A percentile compares a stretch with the other conserved stretches of the same genome.
Conservation (phyloP, 139 green algal genomes). For the Protoeuglena noctilucae region DNA sequence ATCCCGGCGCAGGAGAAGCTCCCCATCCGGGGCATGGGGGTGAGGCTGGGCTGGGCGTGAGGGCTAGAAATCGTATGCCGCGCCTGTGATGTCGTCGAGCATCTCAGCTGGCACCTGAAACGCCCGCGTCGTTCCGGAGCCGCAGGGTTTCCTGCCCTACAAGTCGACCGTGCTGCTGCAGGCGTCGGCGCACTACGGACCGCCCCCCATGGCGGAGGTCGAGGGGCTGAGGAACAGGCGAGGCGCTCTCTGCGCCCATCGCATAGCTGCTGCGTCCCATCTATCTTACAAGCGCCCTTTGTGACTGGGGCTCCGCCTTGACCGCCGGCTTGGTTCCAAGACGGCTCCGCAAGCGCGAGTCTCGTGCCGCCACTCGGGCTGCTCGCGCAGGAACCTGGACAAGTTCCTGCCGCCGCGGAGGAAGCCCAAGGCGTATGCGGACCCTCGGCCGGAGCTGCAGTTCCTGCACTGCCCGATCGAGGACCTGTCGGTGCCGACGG, state of each 20-base stretch:
- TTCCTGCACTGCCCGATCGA: slow-evolving; percentile 48
- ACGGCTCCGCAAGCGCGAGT: too few species aligned
- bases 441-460: slow-evolving; percentile 15
- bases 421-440: slow-evolving; percentile 7
- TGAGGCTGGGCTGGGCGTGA: too few species aligned
- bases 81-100: too few species aligned
- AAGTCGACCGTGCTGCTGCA: slow-evolving; percentile 28
- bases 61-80: too few species aligned
- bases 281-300: too few species aligned
- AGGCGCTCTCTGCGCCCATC: too few species aligned
- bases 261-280: too few species aligned
- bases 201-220: slow-evolving; percentile 37
- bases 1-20: slow-evolving; percentile 51
- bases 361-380: too few species aligned
- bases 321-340: too few species aligned
- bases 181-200: slow-evolving; percentile 12
- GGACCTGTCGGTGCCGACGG: slow-evolving; percentile 39
- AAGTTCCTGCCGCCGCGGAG: slow-evolving; percentile 27
- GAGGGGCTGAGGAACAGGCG: slow-evolving; percentile 45
- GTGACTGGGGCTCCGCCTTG: too few species aligned
- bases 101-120: too few species aligned
- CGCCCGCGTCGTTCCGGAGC: too few species aligned
- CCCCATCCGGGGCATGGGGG: slow-evolving; percentile 40
- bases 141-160: slow-evolving; percentile 72
- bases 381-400: slow-evolving; percentile 40